Base-by-base conservation (phyloP, 768 basidiomycete genomes). In the Suillus paluster region DNA sequence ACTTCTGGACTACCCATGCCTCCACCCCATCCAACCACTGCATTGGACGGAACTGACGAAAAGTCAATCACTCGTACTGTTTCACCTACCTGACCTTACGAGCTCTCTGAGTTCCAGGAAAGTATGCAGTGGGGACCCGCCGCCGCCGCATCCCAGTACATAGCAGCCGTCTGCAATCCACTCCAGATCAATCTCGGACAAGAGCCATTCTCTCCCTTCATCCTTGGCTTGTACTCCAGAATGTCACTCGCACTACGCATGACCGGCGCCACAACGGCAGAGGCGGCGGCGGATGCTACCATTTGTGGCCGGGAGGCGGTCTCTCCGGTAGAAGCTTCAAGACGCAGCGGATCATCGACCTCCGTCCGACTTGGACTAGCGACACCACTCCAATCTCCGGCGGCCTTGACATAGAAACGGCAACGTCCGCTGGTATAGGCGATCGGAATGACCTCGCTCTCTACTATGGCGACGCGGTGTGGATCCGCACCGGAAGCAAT, bases 141-240 rank as follows among this genome's bases (percentile, higher is more conserved):
- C 88, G 33, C 88, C 88, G 3, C 88, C 87, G 19, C 81, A 83
- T 0, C 87, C 88, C 2, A 89, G 76, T 44, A 89, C 77, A 44
- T 84, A 85, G 57, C 86, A 87, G 34, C 88, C 88, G 57, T 85
- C 84, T 27, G 85, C 80, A 50, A 89, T 83, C 77, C 84, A 89
- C 59, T 85, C 84, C 25, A 83, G 69, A 64, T 84, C 82, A 2
- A 76, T 72, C 66, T 84, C 82, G 15, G 78, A 78, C 6, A 84
- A 55, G 41, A 77, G 67, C 83, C 82, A 85, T 63, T 79, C 77
- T 8, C 77, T 65, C 10, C 71, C 71, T n/a, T 73, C 66, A 86
- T 76, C 27, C 52, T 68, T 5, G 80, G 82, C 38, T 57, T 66
- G 65, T 82, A 85, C 5, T 64, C 66, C 30, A 66, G 62, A 58